phyloP scores from a whole-genome alignment of 2,329 filamentous ascomycete species.

The Scedosporium aurantiacum region DNA sequence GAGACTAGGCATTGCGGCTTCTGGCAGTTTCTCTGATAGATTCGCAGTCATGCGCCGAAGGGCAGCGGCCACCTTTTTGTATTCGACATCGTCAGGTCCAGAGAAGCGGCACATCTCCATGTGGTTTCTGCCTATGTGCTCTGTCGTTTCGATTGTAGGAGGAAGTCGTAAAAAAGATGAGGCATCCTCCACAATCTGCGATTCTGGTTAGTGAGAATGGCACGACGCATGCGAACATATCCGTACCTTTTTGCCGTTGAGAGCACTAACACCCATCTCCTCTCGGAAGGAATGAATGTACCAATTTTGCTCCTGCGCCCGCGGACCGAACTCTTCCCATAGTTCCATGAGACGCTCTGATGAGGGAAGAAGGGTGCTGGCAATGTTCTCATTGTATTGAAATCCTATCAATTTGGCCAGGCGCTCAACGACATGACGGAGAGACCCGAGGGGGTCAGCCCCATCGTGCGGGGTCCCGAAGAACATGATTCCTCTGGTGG shows the following conservation, averaged over 20 bases:
- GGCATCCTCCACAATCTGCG: slow-evolving; percentile 18
- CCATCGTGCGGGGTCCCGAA: slow-evolving; percentile 23
- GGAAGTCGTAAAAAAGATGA: slow-evolving; percentile 22
- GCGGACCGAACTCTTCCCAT: not conserved
- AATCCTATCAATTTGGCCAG: not conserved
- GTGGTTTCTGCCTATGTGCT: slow-evolving; percentile 22
- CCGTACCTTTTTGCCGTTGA: no score
- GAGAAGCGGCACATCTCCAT: slow-evolving; percentile 25
- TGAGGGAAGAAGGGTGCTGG: not conserved
- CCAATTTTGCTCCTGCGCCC: not conserved
- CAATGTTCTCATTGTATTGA: not conserved
- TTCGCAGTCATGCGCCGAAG: not conserved
- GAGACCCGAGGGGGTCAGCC: slow-evolving; percentile 13
- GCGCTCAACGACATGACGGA: slow-evolving; percentile 13
- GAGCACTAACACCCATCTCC: not conserved
- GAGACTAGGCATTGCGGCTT: not conserved
- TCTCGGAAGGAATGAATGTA: not conserved
- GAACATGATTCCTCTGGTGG: slow-evolving; percentile 19
- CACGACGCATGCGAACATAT: no score
- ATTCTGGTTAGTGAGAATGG: no score
- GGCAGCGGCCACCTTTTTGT: slow-evolving; percentile 18
- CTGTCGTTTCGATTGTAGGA: slow-evolving; percentile 17
- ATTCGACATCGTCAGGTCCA: slow-evolving; percentile 18
- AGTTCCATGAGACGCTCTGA: not conserved
- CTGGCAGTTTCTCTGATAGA: not conserved